phyloP scores from a whole-genome alignment of 352 stramenopile species.

The Globisporangium splendens region DNA sequence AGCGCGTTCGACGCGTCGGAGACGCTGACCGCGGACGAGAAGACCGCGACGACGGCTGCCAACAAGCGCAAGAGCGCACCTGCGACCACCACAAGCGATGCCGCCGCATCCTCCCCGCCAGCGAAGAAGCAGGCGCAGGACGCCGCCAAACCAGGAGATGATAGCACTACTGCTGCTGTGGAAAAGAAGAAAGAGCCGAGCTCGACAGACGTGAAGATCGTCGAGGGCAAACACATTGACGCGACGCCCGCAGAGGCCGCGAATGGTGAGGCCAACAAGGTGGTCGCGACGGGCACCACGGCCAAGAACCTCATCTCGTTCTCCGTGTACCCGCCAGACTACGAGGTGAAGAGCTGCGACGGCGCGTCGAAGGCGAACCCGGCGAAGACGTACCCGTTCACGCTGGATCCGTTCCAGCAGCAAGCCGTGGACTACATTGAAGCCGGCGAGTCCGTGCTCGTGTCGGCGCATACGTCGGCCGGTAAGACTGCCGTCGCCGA shows the following conservation, averaged over 20 bases:
- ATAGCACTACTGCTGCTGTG: not conserved
- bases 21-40: constrained; percentile 60
- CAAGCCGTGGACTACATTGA: constrained; percentile 96
- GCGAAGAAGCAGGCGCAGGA: constrained; percentile 48
- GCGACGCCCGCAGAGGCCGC: constrained; percentile 36
- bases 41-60: constrained; percentile 21
- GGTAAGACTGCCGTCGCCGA: constrained; percentile 97
- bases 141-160: constrained; percentile 1
- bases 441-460: constrained; percentile 95
- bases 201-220: constrained; percentile 54
- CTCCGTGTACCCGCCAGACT: constrained; percentile 86
- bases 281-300: constrained; percentile 91
- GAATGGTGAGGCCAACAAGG: constrained; percentile 22
- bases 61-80: constrained; percentile 47
- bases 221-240: constrained; percentile 75
- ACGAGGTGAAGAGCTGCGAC: constrained; percentile 40
- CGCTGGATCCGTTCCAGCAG: constrained; percentile 98
- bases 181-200: constrained; percentile 13
- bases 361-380: constrained; percentile 63
- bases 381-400: constrained; percentile 98
- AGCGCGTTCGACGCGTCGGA: constrained; percentile 89
- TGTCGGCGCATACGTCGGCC: constrained; percentile 98
- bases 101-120: constrained; percentile 30
- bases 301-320: constrained; percentile 96
- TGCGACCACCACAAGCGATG: constrained; percentile 15